phyloP scores from a whole-genome alignment of 768 basidiomycete genomes.

The Paxillus rubicundulus region DNA sequence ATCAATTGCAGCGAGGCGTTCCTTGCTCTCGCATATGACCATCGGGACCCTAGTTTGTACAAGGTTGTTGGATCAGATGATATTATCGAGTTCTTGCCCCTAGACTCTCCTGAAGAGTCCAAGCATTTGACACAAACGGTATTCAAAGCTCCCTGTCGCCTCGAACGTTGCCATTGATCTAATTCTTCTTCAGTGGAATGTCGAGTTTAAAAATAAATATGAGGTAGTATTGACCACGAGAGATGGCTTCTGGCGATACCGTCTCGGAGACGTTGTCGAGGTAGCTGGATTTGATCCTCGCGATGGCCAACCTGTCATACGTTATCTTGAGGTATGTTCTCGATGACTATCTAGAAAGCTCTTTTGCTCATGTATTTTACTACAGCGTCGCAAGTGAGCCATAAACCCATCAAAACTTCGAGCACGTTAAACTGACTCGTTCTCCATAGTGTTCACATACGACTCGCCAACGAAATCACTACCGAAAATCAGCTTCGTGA shows the following conservation, averaged over 20 bases:
- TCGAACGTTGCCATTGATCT: background rate
- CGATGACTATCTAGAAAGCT: background rate
- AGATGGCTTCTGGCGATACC: slow-evolving; percentile 25
- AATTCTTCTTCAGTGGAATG: slow-evolving; percentile 17
- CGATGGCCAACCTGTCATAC: slow-evolving; percentile 21
- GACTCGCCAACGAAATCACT: slow-evolving; percentile 22
- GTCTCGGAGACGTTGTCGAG: slow-evolving; percentile 20
- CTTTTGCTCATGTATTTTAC: background rate
- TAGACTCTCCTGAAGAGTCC: slow-evolving; percentile 22
- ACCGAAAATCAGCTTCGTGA: slow-evolving; percentile 20
- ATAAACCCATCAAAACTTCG: background rate
- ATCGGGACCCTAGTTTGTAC: slow-evolving; percentile 20
- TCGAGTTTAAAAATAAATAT: slow-evolving; percentile 14
- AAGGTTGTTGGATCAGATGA: slow-evolving; percentile 26
- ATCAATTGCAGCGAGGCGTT: slow-evolving; percentile 24
- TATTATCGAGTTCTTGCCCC: slow-evolving; percentile 18
- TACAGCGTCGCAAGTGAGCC: slow-evolving; percentile 23
- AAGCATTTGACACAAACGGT: slow-evolving; percentile 18
- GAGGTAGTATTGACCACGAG: slow-evolving; percentile 25
- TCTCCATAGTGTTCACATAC: slow-evolving; percentile 12
- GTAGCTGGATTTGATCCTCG: slow-evolving; percentile 21
- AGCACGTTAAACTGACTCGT: background rate
- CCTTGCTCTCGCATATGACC: slow-evolving; percentile 21
- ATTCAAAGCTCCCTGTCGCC: background rate
- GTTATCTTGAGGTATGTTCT: slow-evolving; percentile 20